Conservation (phyloP, 768 basidiomycete species). For the Hortiboletus flavorubellus region DNA sequence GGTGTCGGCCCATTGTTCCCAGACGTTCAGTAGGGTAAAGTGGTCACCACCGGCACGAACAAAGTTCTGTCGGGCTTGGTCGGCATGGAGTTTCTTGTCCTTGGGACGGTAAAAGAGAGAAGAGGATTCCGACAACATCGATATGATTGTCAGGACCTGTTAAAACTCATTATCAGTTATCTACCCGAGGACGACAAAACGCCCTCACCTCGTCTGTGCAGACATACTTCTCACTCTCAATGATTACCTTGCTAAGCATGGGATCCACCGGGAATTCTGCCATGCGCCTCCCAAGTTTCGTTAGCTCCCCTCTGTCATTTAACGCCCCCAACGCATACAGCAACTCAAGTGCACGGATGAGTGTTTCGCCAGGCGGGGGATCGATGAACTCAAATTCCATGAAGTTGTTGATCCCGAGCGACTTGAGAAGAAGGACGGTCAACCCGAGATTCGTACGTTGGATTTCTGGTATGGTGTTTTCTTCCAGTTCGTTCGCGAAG, state of each 20-base stretch:
- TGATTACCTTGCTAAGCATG: slow-evolving; percentile 94
- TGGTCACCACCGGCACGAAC: slow-evolving; percentile 95
- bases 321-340: slow-evolving; percentile 94
- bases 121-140: slow-evolving; percentile 94
- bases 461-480: slow-evolving; percentile 97
- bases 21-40: slow-evolving; percentile 95
- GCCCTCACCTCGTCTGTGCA: slow-evolving; percentile 92
- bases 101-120: slow-evolving; percentile 97
- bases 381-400: slow-evolving; percentile 99
- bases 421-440: slow-evolving; percentile 94
- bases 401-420: slow-evolving; percentile 96
- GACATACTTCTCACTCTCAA: slow-evolving; percentile 88
- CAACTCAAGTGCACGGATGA: slow-evolving; percentile 91
- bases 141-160: slow-evolving; percentile 91
- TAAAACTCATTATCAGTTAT: not conserved
- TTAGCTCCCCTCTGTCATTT: slow-evolving; percentile 94
- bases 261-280: slow-evolving; percentile 99
- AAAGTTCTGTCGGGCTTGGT: slow-evolving; percentile 97
- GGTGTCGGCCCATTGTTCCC: slow-evolving; percentile 99
- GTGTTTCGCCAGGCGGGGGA: slow-evolving; percentile 95
- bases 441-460: slow-evolving; percentile 97
- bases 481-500: slow-evolving; percentile 90
- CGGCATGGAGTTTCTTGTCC: slow-evolving; percentile 96
- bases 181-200: not conserved
- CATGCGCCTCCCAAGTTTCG: slow-evolving; percentile 96